Base-by-base conservation (phyloP, 2,329 filamentous ascomycete genomes). In the Moelleriella libera region DNA sequence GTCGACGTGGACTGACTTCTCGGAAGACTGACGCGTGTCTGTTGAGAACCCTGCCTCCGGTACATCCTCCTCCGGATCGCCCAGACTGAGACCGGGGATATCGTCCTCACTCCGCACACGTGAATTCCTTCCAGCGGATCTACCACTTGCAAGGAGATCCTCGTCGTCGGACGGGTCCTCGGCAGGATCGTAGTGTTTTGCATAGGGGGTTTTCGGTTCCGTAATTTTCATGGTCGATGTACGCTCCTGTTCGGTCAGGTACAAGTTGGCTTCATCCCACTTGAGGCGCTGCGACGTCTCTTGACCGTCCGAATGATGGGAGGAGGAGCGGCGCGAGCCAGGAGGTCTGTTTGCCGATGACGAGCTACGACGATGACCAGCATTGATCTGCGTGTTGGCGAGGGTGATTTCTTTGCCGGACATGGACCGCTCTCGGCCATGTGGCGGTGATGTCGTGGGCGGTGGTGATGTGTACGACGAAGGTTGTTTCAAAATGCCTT, bases 191-290 rank as follows among this genome's bases (percentile, higher is more conserved):
- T 96, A 96, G 59, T 88, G 87, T 60, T 83, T 85, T 37, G 88
- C 92, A 63, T 90, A 98, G 5, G 92, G 92, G 6, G 92, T 98
- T 75, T 98, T 98, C 51, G 92, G 92, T 70, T 98, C 92, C 55
- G 88, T 86, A 54, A 98, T 98, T 74, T 97, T 98, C 92, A 98
- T 98, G 50, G 89, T 96, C 52, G 85, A 83, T 50, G 82, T 88
- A 66, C 86, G 89, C 67, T 97, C 88, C 66, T 97, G 90, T 69
- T 98, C 92, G 6, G 92, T 92, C 47, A 98, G 76, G 68, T 96
- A 98, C 32, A 98, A 76, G 62, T 98, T 98, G 43, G 87, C 92
- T 70, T 98, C 92, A 65, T 98, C 92, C 92, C 92, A 98, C 69
- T 96, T 95, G 55, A 98, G 74, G 52, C 88, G 82, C 52, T 85